Conservation (phyloP, 2,329 filamentous ascomycete species). For the Curvularia lunata region DNA sequence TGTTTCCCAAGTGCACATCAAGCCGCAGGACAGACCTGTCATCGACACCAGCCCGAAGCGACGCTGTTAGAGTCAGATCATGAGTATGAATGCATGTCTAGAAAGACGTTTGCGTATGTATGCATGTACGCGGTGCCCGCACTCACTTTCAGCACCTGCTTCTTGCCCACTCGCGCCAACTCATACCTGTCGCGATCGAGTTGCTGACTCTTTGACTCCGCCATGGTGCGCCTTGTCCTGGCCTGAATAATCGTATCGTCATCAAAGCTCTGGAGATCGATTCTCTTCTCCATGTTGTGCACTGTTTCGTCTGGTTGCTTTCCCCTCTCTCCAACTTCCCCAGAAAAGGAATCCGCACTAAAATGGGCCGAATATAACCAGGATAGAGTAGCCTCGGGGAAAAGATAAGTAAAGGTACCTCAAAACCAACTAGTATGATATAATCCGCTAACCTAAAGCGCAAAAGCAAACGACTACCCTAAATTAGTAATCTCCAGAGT, state of each 20-base stretch:
- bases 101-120: too few species aligned
- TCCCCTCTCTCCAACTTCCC: not conserved
- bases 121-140: not conserved
- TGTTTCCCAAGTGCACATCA: slow-evolving; percentile 50
- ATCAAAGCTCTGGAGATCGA: slow-evolving; percentile 39
- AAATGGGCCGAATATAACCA: too few species aligned
- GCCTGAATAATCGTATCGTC: slow-evolving; percentile 28
- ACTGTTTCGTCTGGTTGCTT: not conserved
- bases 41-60: slow-evolving; percentile 48
- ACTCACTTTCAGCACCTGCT: slow-evolving; percentile 46
- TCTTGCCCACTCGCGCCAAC: slow-evolving; percentile 44
- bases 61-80: slow-evolving; percentile 34
- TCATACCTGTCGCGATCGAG: slow-evolving; percentile 46
- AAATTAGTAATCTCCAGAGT: not conserved
- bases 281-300: slow-evolving; percentile 39
- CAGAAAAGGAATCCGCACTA: not conserved
- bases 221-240: slow-evolving; percentile 31
- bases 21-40: slow-evolving; percentile 46
- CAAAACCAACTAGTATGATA: too few species aligned
- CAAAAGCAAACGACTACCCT: not conserved
- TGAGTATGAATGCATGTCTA: not conserved
- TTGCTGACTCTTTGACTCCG: slow-evolving; percentile 33
- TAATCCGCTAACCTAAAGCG: not conserved
- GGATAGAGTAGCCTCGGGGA: too few species aligned
- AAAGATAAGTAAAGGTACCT: too few species aligned